Percentiles rank a stretch among this genome's conserved stretches.
Conservation (phyloP, 2,329 filamentous ascomycete genomes). For the Neonectria hederae region DNA sequence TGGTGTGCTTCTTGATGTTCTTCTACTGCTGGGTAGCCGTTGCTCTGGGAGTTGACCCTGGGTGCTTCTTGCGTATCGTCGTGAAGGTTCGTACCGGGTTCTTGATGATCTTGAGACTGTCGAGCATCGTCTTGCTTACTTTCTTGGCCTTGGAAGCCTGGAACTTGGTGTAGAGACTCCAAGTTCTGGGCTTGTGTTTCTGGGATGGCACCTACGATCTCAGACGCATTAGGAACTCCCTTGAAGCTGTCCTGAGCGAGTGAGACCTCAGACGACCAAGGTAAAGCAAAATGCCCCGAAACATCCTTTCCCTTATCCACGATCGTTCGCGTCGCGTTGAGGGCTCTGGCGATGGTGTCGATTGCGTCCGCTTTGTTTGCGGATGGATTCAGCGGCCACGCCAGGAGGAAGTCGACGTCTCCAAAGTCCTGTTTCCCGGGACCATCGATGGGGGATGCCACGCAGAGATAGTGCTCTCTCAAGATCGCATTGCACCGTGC, state of each 20-base stretch:
- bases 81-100: neutral
- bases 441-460: conserved; percentile 71
- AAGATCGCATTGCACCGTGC: conserved; percentile 57
- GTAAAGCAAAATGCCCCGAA: conserved; percentile 63
- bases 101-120: too few relatives aligned
- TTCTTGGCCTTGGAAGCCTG: too few relatives aligned
- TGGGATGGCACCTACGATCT: too few relatives aligned
- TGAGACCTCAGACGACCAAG: conserved; percentile 54
- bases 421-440: conserved; percentile 75
- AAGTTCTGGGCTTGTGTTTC: too few relatives aligned
- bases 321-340: conserved; percentile 50
- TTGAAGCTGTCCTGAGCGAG: neutral
- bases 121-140: too few relatives aligned
- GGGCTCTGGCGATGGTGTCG: conserved; percentile 33
- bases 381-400: conserved; percentile 41
- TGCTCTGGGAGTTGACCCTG: neutral
- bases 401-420: conserved; percentile 77
- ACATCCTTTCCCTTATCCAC: conserved; percentile 34
- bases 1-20: neutral
- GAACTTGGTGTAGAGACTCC: too few relatives aligned
- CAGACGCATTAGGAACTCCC: too few relatives aligned
- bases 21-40: neutral
- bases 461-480: conserved; percentile 60
- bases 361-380: conserved; percentile 42
- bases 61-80: neutral